Base-by-base conservation (phyloP, 345 rosid genomes). In the Arabis hirsuta region DNA sequence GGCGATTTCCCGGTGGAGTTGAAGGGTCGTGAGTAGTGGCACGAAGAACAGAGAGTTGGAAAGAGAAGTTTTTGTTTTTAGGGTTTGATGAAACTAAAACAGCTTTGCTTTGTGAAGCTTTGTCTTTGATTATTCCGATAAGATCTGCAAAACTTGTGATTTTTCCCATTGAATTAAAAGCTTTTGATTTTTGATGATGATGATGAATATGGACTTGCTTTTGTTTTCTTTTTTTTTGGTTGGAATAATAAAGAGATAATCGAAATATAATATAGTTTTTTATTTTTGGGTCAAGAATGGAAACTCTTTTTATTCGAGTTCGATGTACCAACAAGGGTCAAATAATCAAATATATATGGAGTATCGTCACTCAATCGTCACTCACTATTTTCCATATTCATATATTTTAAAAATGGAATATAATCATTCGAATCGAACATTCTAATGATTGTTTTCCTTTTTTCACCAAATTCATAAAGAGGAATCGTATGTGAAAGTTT, bases 51-150 rank as follows among this genome's bases (percentile, higher is more conserved):
- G 94, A 73, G 8, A 87, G 69, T 75, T 81, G 82, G 62, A 80
- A 85, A 63, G 92, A 76, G 3, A 68, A 14, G 24, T 84, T 43
- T 64, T 69, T 77, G 79, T 76, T 62, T 52, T 64, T 73, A 71
- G 85, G 83, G 12, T 79, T 84, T 68, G 87, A 80, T 59, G 87
- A 81, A 46, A 76, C 16, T 22, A 83, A 73, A 63, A 91, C 90
- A 43, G 91, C 98, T 75, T 79, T 92, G 84, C 96, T 81, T 69
- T 85, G 96, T 3, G 96, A 90, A 7, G 84, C 91, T 63, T 80
- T 89, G 83, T 91, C 96, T 80, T 89, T 89, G 73, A 91, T 74
- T 26, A 50, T 72, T 11, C 92, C 92, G 4, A 92, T 54, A 9
- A 91, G 64, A 68, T 83, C 90, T 71, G 79, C 70, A 3, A 90